Conservation (phyloP, 1,139 yeast species). For the Yamadazyma kanchanaburiensis region DNA sequence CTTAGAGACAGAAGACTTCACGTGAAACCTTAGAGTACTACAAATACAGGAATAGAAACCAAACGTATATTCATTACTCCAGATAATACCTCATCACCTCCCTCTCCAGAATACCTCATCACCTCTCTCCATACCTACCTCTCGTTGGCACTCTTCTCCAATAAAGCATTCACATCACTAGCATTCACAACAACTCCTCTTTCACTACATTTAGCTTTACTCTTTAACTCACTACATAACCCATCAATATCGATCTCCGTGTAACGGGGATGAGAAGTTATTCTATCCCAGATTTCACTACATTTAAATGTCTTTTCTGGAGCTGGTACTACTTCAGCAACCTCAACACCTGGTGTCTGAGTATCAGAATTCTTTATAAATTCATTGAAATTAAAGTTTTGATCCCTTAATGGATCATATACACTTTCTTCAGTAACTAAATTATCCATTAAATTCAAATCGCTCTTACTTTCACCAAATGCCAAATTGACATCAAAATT, state of each 20-base stretch:
- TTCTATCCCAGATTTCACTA: conserved; percentile 94
- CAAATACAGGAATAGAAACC: background rate
- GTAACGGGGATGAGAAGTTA: conserved; percentile 89
- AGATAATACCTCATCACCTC: background rate
- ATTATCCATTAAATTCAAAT: conserved; percentile 24
- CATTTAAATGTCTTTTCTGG: conserved; percentile 52
- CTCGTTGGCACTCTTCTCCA: conserved; percentile 37
- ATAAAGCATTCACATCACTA: conserved; percentile 67
- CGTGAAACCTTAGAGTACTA: background rate
- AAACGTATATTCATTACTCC: background rate
- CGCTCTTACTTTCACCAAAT: conserved; percentile 23
- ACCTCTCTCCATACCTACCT: conserved; percentile 4
- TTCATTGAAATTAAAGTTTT: conserved; percentile 34
- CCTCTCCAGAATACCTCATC: background rate
- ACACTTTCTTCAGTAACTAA: conserved; percentile 63
- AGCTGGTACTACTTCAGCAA: conserved; percentile 27
- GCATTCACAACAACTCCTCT: conserved; percentile 83
- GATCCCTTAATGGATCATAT: conserved; percentile 54
- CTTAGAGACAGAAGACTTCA: no score
- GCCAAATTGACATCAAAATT: conserved; percentile 53
- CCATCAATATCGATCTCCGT: conserved; percentile 93
- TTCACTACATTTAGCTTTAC: conserved; percentile 95
- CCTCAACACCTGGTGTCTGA: conserved; percentile 15
- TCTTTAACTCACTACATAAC: conserved; percentile 79
- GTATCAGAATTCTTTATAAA: conserved; percentile 25